phyloP scores from a whole-genome alignment of 2,329 filamentous ascomycete species.

The Pyrenophora teres region DNA sequence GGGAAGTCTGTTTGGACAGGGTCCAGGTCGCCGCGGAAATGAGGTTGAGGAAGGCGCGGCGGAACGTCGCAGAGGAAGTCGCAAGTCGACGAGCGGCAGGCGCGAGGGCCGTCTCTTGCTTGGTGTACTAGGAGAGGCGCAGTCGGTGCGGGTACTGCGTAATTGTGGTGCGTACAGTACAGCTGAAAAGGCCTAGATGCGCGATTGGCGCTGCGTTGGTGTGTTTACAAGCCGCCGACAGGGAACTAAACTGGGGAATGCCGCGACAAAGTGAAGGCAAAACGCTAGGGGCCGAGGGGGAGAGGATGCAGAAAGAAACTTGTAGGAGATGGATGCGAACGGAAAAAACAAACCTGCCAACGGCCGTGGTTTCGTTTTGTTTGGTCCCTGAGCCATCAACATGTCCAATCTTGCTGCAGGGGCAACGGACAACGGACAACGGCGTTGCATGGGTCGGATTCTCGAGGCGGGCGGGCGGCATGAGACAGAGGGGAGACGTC shows the following conservation, averaged over 20 bases:
- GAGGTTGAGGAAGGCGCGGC: slow-evolving; percentile 11
- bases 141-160: slow-evolving; percentile 15
- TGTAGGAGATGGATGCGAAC: neutral
- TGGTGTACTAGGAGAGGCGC: slow-evolving; percentile 14
- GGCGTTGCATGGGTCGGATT: slow-evolving; percentile 3
- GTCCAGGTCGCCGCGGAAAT: slow-evolving; percentile 18
- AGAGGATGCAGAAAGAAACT: neutral
- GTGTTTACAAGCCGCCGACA: slow-evolving; percentile 6
- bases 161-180: slow-evolving; percentile 12
- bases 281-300: neutral
- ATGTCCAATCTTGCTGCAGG: slow-evolving; percentile 10
- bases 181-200: slow-evolving; percentile 18
- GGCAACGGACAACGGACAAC: slow-evolving; percentile 5
- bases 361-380: slow-evolving; percentile 1
- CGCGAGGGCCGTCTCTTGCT: neutral
- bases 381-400: slow-evolving; percentile 8
- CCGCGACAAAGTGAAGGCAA: neutral
- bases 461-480: neutral
- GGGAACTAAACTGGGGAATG: slow-evolving; percentile 1
- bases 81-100: slow-evolving; percentile 1
- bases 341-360: neutral
- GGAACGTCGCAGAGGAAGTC: neutral
- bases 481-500: slow-evolving; percentile 5
- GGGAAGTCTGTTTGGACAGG: slow-evolving; percentile 29
- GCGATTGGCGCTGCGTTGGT: slow-evolving; percentile 12